Evolutionary conservation across 129 eudicot genomes (phyloP).

Genomic region (Arctium minus): DNA sequence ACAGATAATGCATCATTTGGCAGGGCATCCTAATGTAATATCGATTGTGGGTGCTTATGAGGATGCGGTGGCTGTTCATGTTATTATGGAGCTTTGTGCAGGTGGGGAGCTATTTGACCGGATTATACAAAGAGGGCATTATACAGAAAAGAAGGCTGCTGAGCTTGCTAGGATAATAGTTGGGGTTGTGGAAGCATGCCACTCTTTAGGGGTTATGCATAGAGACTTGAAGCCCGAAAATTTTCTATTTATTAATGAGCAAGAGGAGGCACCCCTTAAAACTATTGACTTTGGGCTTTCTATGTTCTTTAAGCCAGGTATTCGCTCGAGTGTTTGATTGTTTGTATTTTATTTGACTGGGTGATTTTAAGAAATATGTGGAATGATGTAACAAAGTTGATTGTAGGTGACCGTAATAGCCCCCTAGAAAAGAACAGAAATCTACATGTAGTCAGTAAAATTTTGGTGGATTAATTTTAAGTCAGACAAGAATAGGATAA

Average conservation of each 20-base stretch:
- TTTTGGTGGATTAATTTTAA: background rate
- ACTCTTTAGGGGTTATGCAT: slow-evolving; percentile 95
- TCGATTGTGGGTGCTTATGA: slow-evolving; percentile 80
- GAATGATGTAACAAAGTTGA: slow-evolving; percentile 6
- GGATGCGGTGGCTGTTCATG: slow-evolving; percentile 88
- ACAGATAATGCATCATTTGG: slow-evolving; percentile 93
- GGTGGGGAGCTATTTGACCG: slow-evolving; percentile 95
- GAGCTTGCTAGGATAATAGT: slow-evolving; percentile 82
- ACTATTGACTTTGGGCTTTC: slow-evolving; percentile 92
- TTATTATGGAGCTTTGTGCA: slow-evolving; percentile 87
- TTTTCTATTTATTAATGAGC: slow-evolving; percentile 62
- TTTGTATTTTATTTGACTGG: background rate
- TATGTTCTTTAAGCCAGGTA: slow-evolving; percentile 86
- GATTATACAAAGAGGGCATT: slow-evolving; percentile 84
- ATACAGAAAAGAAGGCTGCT: slow-evolving; percentile 88
- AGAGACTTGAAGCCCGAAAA: slow-evolving; percentile 90
- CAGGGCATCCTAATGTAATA: slow-evolving; percentile 78
- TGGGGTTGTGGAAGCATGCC: slow-evolving; percentile 81
- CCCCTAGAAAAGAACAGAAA: background rate
- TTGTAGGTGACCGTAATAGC: background rate
- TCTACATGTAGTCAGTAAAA: background rate
- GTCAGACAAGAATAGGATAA: background rate
- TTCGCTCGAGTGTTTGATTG: background rate
- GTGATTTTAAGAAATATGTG: slow-evolving; percentile 1
- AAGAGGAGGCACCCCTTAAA: slow-evolving; percentile 81